Conservation (phyloP, 2,329 filamentous ascomycete species). For the Arthroderma sp. region DNA sequence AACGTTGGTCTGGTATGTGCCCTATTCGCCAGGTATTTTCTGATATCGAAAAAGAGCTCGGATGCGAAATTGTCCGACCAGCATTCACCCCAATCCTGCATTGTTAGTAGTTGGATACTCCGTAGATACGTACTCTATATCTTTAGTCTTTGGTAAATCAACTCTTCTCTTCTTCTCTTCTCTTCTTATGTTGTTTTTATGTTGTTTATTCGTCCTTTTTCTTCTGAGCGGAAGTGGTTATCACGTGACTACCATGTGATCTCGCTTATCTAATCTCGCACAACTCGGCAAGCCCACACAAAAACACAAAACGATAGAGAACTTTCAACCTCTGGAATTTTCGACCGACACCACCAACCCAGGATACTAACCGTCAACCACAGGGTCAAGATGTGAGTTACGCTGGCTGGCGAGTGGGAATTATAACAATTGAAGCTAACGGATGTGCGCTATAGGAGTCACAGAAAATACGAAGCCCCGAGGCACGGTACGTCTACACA, state of each 20-base stretch:
- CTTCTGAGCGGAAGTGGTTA: too few species aligned
- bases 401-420: not conserved
- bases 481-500: constrained; percentile 72
- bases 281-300: constrained; percentile 12
- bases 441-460: constrained; percentile 32
- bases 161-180: too few species aligned
- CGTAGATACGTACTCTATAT: too few species aligned
- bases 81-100: too few species aligned
- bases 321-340: constrained; percentile 18
- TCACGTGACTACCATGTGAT: not conserved
- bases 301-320: constrained; percentile 9
- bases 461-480: constrained; percentile 71
- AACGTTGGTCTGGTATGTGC: too few species aligned
- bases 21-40: too few species aligned
- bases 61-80: too few species aligned
- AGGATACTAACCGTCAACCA: constrained; percentile 37
- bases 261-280: constrained; percentile 13
- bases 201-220: too few species aligned
- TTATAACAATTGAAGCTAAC: not conserved
- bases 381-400: constrained; percentile 37
- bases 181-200: too few species aligned
- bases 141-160: too few species aligned
- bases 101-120: too few species aligned
- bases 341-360: constrained; percentile 22
- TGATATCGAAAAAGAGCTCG: too few species aligned